A percentile compares a stretch with the other conserved stretches of the same genome.
Evolutionary conservation across 2,329 filamentous ascomycete genomes (phyloP).

Genomic region (Didymella exigua): DNA sequence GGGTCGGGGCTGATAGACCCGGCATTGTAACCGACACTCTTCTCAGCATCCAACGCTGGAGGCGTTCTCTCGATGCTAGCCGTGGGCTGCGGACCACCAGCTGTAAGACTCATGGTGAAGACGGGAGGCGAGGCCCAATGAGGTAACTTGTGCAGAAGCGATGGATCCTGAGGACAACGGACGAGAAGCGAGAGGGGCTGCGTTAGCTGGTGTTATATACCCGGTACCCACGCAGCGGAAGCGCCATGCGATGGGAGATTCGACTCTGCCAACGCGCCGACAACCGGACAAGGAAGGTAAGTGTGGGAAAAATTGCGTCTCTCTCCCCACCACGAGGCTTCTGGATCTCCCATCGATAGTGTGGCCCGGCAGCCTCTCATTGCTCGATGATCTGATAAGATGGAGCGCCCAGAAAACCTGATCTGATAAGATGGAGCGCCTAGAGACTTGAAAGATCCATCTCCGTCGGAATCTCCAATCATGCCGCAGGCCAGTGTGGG

Average conservation of each 20-base stretch:
- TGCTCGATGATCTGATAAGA: slow-evolving; percentile 41
- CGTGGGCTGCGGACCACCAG: slow-evolving; percentile 15
- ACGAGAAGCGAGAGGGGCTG: slow-evolving; percentile 6
- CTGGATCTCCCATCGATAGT: slow-evolving; percentile 25
- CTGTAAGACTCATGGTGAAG: slow-evolving; percentile 19
- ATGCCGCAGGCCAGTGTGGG: slow-evolving; percentile 2
- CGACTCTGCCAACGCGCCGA: slow-evolving; percentile 25
- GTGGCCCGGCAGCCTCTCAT: slow-evolving; percentile 17
- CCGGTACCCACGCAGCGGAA: slow-evolving; percentile 23
- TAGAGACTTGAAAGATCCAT: slow-evolving; percentile 33
- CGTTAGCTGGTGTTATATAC: slow-evolving; percentile 19
- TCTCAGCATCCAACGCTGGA: slow-evolving; percentile 29
- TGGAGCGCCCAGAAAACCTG: slow-evolving; percentile 21
- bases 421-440: slow-evolving; percentile 40
- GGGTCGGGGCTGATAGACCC: slow-evolving; percentile 18
- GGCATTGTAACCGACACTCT: slow-evolving; percentile 18
- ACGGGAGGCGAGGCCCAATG: slow-evolving; percentile 8
- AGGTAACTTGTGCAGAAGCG: slow-evolving; percentile 18
- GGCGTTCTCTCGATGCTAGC: slow-evolving; percentile 22
- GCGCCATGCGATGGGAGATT: slow-evolving; percentile 1
- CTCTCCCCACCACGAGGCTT: slow-evolving; percentile 28
- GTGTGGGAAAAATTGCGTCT: slow-evolving; percentile 28
- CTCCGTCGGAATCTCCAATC: slow-evolving; percentile 13
- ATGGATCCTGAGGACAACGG: slow-evolving; percentile 18
- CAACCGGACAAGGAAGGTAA: slow-evolving; percentile 29